Conservation (phyloP, 768 basidiomycete genomes). For the Lanmaoa pseudosensibilis region DNA sequence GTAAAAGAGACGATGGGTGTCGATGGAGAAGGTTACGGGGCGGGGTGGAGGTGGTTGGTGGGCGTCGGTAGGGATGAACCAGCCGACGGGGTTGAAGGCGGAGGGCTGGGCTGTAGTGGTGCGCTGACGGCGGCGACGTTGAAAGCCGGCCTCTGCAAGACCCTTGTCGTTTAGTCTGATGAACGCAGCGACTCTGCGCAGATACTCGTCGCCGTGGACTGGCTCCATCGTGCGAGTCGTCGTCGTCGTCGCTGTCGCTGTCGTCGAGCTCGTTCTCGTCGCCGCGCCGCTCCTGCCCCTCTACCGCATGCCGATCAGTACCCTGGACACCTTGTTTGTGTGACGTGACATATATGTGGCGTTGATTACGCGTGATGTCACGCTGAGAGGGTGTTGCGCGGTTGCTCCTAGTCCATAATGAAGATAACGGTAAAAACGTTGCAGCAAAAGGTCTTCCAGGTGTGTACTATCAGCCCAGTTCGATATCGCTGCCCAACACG, state of each 20-base stretch:
- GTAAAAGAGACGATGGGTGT: slow-evolving; percentile 86
- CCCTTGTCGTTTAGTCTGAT: slow-evolving; percentile 70
- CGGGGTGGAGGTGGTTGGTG: slow-evolving; percentile 40
- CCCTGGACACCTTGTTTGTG: slow-evolving; percentile 22
- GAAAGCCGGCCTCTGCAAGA: slow-evolving; percentile 64
- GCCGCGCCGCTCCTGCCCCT: slow-evolving; percentile 23
- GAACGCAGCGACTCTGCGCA: slow-evolving; percentile 67
- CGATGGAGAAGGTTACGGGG: slow-evolving; percentile 66
- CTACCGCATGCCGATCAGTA: slow-evolving; percentile 18
- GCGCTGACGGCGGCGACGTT: slow-evolving; percentile 46
- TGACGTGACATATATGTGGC: slow-evolving; percentile 24
- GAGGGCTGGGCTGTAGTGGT: slow-evolving; percentile 36
- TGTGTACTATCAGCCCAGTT: slow-evolving; percentile 29
- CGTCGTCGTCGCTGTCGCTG: slow-evolving; percentile 10
- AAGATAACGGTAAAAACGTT: slow-evolving; percentile 96
- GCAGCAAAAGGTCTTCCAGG: slow-evolving; percentile 88
- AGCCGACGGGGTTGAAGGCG: slow-evolving; percentile 60
- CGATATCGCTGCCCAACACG: background rate
- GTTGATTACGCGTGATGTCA: slow-evolving; percentile 22
- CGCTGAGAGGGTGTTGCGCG: slow-evolving; percentile 8
- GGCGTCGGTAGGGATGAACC: slow-evolving; percentile 43
- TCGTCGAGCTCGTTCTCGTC: slow-evolving; percentile 4
- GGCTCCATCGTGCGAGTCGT: slow-evolving; percentile 40
- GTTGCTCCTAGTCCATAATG: slow-evolving; percentile 48
- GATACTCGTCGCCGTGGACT: slow-evolving; percentile 73